Conservation (phyloP, 73 alveolate genomes). For the Tetrahymena borealis region DNA sequence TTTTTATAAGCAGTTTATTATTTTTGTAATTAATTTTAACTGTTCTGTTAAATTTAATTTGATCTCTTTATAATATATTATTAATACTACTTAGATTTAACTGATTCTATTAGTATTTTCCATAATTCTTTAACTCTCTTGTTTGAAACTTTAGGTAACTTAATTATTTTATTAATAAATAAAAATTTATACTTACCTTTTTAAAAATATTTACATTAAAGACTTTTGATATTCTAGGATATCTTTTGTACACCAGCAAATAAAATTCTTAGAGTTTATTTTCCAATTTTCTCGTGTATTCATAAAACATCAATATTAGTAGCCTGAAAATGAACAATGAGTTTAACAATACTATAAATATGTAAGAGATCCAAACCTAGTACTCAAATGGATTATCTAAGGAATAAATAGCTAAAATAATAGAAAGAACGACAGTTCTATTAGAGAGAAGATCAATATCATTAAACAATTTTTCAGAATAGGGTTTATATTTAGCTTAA, state of each 20-base stretch:
- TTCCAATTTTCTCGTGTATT: not conserved
- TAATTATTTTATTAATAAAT: not conserved
- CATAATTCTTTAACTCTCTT: not conserved
- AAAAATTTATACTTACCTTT: not conserved
- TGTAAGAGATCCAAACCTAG: not conserved
- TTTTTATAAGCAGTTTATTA: no score
- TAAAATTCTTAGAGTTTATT: not conserved
- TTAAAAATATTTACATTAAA: not conserved
- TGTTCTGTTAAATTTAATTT: no score
- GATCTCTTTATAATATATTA: no score
- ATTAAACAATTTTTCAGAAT: slow-evolving; percentile 5
- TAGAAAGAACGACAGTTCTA: not conserved
- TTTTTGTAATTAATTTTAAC: no score
- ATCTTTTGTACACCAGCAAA: not conserved
- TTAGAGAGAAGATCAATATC: not conserved
- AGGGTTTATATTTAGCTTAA: not conserved
- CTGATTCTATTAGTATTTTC: no score
- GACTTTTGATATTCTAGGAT: not conserved
- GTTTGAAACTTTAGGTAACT: not conserved
- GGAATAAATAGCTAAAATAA: not conserved
- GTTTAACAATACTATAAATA: not conserved
- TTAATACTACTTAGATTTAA: no score
- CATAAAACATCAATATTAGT: not conserved
- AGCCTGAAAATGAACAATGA: not conserved
- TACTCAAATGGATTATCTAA: not conserved